A percentile compares a stretch with the other conserved stretches of the same genome.
Evolutionary conservation across 1,139 yeast genomes (phyloP).

Genomic region (Taphrina communis): DNA sequence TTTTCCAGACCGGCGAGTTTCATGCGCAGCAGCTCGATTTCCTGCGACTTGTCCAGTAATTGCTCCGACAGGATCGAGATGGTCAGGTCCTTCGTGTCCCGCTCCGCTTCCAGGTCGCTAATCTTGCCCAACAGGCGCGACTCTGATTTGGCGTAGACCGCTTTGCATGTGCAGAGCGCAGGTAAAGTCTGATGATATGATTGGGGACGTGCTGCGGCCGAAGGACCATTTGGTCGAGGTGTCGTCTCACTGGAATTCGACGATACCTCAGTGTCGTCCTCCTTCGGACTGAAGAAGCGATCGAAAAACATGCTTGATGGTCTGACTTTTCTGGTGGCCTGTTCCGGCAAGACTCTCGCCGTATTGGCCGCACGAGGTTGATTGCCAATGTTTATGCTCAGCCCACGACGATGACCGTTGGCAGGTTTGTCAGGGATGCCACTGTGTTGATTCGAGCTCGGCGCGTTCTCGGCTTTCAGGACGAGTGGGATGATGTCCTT

Average conservation of each 20-base stretch:
- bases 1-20: constrained; percentile 22
- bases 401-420: constrained; percentile 20
- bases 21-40: constrained; percentile 29
- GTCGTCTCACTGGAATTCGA: neutral
- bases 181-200: constrained; percentile 17
- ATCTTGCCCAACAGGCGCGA: constrained; percentile 13
- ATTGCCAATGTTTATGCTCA: constrained; percentile 15
- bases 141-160: neutral
- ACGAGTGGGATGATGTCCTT: constrained; percentile 30
- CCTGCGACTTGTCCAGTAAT: constrained; percentile 24
- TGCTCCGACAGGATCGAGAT: constrained; percentile 34
- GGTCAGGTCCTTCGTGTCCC: constrained; percentile 32
- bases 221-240: constrained; percentile 7
- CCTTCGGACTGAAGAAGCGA: constrained; percentile 18
- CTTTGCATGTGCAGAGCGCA: constrained; percentile 4
- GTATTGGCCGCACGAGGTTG: constrained; percentile 4
- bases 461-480: constrained; percentile 9
- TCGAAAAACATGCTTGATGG: constrained; percentile 20
- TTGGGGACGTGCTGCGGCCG: constrained; percentile 14
- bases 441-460: neutral
- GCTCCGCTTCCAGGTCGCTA: constrained; percentile 22
- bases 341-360: constrained; percentile 8
- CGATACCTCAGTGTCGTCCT: neutral
- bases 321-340: constrained; percentile 5
- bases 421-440: neutral